phyloP scores from a whole-genome alignment of 495 filamentous ascomycete species.

The Tuber borchii region DNA sequence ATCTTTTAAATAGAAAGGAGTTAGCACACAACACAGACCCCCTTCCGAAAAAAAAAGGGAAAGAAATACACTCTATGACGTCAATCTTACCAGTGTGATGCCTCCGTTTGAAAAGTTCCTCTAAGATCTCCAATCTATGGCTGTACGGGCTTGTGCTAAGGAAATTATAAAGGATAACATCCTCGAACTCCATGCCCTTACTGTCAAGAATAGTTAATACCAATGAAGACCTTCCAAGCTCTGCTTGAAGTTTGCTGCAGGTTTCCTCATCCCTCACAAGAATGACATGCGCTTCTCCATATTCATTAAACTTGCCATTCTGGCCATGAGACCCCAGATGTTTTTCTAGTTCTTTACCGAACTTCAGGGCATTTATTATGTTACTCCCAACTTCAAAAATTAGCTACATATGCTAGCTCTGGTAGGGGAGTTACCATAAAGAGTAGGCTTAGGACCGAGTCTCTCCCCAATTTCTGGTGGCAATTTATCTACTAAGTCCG shows the following conservation, averaged over 20 bases:
- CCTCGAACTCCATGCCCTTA: too few relatives aligned
- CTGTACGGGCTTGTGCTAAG: too few relatives aligned
- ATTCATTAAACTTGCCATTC: not conserved
- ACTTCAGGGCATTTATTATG: not conserved
- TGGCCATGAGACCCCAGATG: not conserved
- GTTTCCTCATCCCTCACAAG: too few relatives aligned
- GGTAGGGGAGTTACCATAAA: slow-evolving; percentile 31
- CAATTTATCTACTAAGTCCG: slow-evolving; percentile 46
- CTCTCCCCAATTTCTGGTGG: slow-evolving; percentile 44
- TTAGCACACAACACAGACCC: slow-evolving; percentile 6
- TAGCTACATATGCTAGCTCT: not conserved
- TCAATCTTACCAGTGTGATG: not conserved
- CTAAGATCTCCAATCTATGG: too few relatives aligned
- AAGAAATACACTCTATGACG: not conserved
- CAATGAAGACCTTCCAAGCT: too few relatives aligned
- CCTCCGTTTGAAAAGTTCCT: too few relatives aligned
- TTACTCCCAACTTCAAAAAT: too few relatives aligned
- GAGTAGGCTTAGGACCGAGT: slow-evolving; percentile 44
- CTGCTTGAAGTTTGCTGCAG: too few relatives aligned
- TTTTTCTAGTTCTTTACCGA: too few relatives aligned
- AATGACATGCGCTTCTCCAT: too few relatives aligned
- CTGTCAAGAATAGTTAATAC: too few relatives aligned
- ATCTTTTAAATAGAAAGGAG: not conserved
- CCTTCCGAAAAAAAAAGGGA: not conserved
- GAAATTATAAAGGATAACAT: too few relatives aligned